Evolutionary conservation across 345 rosid species (phyloP).

Genomic region (Zanthoxylum bungeanum): DNA sequence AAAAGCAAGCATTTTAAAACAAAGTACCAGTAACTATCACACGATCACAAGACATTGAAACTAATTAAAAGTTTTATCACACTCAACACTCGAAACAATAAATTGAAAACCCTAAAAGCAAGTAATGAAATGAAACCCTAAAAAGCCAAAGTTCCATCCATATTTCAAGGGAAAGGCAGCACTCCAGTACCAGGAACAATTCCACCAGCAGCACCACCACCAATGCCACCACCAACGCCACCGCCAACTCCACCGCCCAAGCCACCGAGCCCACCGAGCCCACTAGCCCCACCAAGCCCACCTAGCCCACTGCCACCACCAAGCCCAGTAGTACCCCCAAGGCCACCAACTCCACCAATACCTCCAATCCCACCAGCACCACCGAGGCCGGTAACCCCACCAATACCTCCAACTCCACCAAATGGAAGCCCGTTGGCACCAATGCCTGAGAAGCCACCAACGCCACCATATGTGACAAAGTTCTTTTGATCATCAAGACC

Average conservation of each 20-base stretch:
- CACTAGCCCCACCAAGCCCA: constrained; percentile 26
- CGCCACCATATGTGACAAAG: constrained; percentile 60
- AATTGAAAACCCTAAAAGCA: background rate
- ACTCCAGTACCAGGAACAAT: constrained; percentile 26
- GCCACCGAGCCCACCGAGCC: constrained; percentile 28
- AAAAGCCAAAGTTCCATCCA: background rate
- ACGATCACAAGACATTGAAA: background rate
- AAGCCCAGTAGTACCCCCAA: constrained; percentile 46
- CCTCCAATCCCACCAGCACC: constrained; percentile 13
- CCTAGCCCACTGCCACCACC: constrained; percentile 33
- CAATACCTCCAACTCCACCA: constrained; percentile 52
- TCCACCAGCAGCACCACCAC: constrained; percentile 12
- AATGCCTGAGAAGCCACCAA: constrained; percentile 55
- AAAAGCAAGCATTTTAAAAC: background rate
- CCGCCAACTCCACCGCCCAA: constrained; percentile 29
- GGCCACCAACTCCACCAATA: constrained; percentile 50
- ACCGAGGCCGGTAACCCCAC: constrained; percentile 42
- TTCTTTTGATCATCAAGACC: constrained; percentile 68
- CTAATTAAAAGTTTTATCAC: no score
- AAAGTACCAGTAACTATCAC: background rate
- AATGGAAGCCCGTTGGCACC: constrained; percentile 53
- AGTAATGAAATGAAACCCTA: background rate
- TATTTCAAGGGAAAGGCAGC: constrained; percentile 41
- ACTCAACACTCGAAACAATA: no score
- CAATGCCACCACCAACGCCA: constrained; percentile 5